Evolutionary conservation across 495 filamentous ascomycete genomes (phyloP).

Genomic region (Penicillium antarcticum): DNA sequence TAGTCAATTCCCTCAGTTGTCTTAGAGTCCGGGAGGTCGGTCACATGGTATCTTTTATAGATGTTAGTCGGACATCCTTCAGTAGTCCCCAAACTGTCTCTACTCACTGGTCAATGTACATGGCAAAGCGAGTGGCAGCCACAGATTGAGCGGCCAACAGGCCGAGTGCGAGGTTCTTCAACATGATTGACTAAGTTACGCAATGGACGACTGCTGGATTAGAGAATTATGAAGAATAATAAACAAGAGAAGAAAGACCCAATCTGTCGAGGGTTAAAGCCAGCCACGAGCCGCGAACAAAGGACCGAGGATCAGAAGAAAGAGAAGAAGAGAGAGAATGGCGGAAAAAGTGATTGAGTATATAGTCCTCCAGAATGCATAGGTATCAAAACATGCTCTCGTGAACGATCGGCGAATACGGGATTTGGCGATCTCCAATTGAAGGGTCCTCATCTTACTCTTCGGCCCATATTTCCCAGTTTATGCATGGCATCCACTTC

Average conservation of each 20-base stretch:
- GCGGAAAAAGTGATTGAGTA: not conserved
- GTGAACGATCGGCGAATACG: conserved; percentile 3
- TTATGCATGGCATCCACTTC: conserved; percentile 5
- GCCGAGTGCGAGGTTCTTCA: conserved; percentile 27
- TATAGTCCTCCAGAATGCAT: not conserved
- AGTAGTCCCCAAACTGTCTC: not conserved
- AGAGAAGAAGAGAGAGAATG: not conserved
- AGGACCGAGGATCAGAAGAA: not conserved
- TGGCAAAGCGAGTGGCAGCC: conserved; percentile 28
- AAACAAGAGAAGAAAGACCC: not conserved
- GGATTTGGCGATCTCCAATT: not conserved
- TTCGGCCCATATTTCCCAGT: not conserved
- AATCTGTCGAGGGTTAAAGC: not conserved
- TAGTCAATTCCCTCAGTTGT: conserved; percentile 41
- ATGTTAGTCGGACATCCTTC: not conserved
- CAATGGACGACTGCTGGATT: not conserved
- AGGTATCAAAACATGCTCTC: not conserved
- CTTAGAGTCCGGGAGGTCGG: conserved; percentile 22
- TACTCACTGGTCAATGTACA: conserved; percentile 42
- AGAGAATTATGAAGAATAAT: not conserved
- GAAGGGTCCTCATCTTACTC: not conserved
- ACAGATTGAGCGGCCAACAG: conserved; percentile 33
- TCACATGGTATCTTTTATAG: conserved; percentile 27
- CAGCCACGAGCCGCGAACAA: not conserved
- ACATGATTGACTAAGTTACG: conserved; percentile 15